Percentiles rank a stretch among this genome's conserved stretches.
These are phyloP conservation scores for Coelastrella sp. DNA, from an alignment of 139 green algal genomes.

Conservation along the genomic window DNA sequence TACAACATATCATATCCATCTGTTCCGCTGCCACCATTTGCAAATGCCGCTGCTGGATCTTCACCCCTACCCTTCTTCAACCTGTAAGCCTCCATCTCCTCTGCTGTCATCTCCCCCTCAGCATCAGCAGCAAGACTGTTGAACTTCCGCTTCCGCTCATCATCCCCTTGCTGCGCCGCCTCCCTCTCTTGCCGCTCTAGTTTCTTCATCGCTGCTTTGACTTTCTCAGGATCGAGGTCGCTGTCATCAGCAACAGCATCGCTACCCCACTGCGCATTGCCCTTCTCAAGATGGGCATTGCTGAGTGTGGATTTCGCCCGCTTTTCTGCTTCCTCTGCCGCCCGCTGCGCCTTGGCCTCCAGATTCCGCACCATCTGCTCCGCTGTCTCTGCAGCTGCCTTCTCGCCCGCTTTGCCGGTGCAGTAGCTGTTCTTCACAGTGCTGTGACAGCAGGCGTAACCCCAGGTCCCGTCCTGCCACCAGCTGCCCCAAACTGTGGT, in stretches of 20 bases:
- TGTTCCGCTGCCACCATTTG: neutral
- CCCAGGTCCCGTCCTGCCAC: constrained; percentile 93
- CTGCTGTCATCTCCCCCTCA: constrained; percentile 71
- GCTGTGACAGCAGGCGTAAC: constrained; percentile 95
- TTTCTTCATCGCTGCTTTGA: constrained; percentile 80
- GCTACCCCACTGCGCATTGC: constrained; percentile 32
- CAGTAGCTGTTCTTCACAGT: constrained; percentile 94
- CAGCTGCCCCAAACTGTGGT: constrained; percentile 95
- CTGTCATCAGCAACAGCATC: constrained; percentile 39
- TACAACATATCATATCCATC: constrained; percentile 44
- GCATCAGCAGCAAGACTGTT: constrained; percentile 72
- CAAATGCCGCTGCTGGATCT: constrained; percentile 68
- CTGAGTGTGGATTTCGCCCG: constrained; percentile 61
- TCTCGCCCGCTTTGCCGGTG: constrained; percentile 62
- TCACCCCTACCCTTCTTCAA: constrained; percentile 78
- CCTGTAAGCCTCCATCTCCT: constrained; percentile 99
- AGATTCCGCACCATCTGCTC: constrained; percentile 78
- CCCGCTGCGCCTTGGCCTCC: constrained; percentile 56
- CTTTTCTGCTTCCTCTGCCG: constrained; percentile 53
- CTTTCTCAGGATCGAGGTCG: constrained; percentile 71
- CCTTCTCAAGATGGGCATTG: constrained; percentile 56
- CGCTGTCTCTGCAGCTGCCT: constrained; percentile 53
- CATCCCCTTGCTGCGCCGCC: constrained; percentile 49
- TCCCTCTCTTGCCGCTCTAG: constrained; percentile 61
- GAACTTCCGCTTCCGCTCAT: constrained; percentile 90